Evolutionary conservation across 2,329 filamentous ascomycete genomes (phyloP).

Genomic region (Elsinoe batatas): DNA sequence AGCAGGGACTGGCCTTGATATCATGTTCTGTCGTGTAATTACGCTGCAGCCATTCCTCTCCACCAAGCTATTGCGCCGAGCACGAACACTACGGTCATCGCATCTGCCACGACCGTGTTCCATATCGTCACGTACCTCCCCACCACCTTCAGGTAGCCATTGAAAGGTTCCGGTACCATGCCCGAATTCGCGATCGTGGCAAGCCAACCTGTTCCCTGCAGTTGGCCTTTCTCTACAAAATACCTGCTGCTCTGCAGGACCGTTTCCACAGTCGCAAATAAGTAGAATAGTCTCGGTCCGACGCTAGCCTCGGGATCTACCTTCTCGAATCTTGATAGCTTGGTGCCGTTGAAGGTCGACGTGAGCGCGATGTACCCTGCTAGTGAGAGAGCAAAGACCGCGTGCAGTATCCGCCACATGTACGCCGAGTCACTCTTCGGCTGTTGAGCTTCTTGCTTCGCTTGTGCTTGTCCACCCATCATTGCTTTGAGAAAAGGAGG

Average conservation of each 20-base stretch:
- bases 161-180: conserved; percentile 56
- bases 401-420: conserved; percentile 65
- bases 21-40: conserved; percentile 12
- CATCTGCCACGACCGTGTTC: conserved; percentile 59
- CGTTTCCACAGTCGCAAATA: conserved; percentile 71
- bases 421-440: conserved; percentile 35
- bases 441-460: conserved; percentile 21
- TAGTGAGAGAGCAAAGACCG: conserved; percentile 58
- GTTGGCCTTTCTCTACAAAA: conserved; percentile 54
- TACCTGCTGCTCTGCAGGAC: conserved; percentile 61
- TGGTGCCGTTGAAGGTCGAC: conserved; percentile 59
- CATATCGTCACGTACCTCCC: conserved; percentile 62
- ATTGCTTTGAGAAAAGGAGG: conserved; percentile 38
- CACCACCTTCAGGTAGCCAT: conserved; percentile 50
- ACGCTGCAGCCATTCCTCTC: conserved; percentile 26
- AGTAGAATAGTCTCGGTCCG: conserved; percentile 57
- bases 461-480: conserved; percentile 31
- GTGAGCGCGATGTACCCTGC: conserved; percentile 60
- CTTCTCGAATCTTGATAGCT: conserved; percentile 41
- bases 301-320: conserved; percentile 29
- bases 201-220: conserved; percentile 52
- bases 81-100: conserved; percentile 68
- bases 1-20: neutral
- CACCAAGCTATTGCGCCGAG: conserved; percentile 50
- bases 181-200: conserved; percentile 48